Base-by-base conservation (phyloP, 1,139 yeast species). In the Pichia kudriavzevii region DNA sequence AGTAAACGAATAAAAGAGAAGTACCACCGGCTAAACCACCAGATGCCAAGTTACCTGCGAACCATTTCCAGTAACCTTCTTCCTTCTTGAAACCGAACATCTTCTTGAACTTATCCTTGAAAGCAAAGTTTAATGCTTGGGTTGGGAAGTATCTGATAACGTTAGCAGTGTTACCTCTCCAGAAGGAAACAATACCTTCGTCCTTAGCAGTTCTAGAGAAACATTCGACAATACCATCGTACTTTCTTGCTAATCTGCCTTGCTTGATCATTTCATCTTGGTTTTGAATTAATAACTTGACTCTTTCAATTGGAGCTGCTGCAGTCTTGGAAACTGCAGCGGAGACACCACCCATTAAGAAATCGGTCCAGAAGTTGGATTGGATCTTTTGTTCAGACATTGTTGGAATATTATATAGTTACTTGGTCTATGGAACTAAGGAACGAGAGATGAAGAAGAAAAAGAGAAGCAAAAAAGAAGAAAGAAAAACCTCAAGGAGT, bases 141-240 rank as follows among this genome's bases (percentile, higher is more conserved):
- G 85, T 79, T 59, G 87, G 85, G 83, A 79, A 79, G 73, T 79
- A 79, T 66, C 87, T 77, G 63, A 79, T 73, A 50, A 79, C 87
- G 69, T 79, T 79, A 49, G 87, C 87, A 45, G 85, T 75, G 80
- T 79, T 79, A 67, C 87, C 87, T 71, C 85, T 73, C 87, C 87
- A 79, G 75, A 79, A 74, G 43, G 85, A 64, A 44, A 64, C 66
- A 44, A 76, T 54, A 66, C 87, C 87, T 67, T 79, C 87, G 47
- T 75, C 79, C 44, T 74, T 71, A 48, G 78, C 70, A 49, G 85
- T 79, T 63, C 85, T 76, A 55, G 61, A 67, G 80, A 79, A 79
- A 64, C 82, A 75, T 58, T 79, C 85, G 45, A 50, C 62, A 51
- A 79, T 78, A 69, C 87, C 87, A 47, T 60, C 67, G 73, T 79